phyloP scores from a whole-genome alignment of 805 yeast genomes.

The Kuraishia piskuri region DNA sequence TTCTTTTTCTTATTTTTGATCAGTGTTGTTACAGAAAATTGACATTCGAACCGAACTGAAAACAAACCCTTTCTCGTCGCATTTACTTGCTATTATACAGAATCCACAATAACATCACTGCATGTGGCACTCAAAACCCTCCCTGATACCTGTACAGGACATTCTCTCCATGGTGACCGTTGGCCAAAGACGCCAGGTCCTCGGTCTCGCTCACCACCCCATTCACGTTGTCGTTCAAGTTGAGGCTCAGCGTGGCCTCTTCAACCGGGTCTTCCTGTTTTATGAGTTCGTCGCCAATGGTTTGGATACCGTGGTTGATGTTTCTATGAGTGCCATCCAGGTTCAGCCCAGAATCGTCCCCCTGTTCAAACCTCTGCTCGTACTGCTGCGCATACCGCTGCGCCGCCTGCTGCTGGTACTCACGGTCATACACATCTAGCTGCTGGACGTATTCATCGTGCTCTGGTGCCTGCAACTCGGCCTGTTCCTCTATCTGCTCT shows the following conservation, averaged over 20 bases:
- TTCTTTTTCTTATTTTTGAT: too few species aligned
- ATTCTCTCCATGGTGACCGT: slow-evolving; percentile 25
- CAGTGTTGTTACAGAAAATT: neutral
- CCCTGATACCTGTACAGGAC: slow-evolving; percentile 21
- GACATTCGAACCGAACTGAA: neutral
- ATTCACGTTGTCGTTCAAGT: slow-evolving; percentile 21
- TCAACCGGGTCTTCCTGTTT: slow-evolving; percentile 13
- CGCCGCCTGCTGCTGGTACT: slow-evolving; percentile 8
- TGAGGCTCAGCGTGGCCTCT: slow-evolving; percentile 19
- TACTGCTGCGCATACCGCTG: neutral
- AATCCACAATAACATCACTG: neutral
- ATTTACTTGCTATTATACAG: neutral
- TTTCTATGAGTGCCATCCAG: slow-evolving; percentile 1
- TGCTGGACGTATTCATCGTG: slow-evolving; percentile 21
- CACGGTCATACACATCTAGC: slow-evolving; percentile 18
- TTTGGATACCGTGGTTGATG: slow-evolving; percentile 4
- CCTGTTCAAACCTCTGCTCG: neutral
- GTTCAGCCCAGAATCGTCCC: neutral
- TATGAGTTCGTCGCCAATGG: slow-evolving; percentile 1
- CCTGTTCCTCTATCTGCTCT: neutral
- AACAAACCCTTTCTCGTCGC: neutral
- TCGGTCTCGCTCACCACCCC: slow-evolving; percentile 22
- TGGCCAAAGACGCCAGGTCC: slow-evolving; percentile 24
- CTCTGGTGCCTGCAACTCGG: neutral
- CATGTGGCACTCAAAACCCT: slow-evolving; percentile 9